A percentile compares a stretch with the other conserved stretches of the same genome.
Conservation (phyloP, 2,329 filamentous ascomycete genomes). For the Phialocephala subalpina region DNA sequence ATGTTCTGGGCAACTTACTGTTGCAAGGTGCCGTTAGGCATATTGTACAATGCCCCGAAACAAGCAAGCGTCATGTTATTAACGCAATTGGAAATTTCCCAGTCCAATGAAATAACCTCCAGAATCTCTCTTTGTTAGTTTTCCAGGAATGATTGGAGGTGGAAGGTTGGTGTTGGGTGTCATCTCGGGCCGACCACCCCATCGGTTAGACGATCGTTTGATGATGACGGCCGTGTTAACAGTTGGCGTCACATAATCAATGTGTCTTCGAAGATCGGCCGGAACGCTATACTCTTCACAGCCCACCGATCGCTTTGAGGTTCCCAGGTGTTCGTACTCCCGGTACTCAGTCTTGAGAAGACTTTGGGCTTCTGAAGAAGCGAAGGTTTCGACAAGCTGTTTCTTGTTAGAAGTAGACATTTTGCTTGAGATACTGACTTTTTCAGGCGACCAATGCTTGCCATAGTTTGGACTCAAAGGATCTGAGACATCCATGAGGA, state of each 20-base stretch:
- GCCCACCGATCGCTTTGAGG: background rate
- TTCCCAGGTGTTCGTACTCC: slow-evolving; percentile 2
- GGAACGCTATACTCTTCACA: slow-evolving; percentile 19
- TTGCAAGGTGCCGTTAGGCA: slow-evolving; percentile 6
- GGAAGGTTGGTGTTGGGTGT: background rate
- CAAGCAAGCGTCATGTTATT: slow-evolving; percentile 2
- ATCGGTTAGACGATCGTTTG: background rate
- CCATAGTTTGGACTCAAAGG: slow-evolving; percentile 11
- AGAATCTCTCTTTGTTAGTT: background rate
- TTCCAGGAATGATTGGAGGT: background rate
- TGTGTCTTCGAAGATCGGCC: slow-evolving; percentile 12
- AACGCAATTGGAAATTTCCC: background rate
- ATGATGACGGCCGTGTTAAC: slow-evolving; percentile 1
- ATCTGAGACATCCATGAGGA: slow-evolving; percentile 14
- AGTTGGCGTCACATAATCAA: slow-evolving; percentile 15
- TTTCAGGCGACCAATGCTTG: slow-evolving; percentile 15
- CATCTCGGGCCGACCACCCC: background rate
- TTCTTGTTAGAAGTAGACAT: slow-evolving; percentile 12
- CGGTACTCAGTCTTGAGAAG: slow-evolving; percentile 18
- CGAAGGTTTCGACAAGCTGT: slow-evolving; percentile 46
- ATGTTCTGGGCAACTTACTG: slow-evolving; percentile 1
- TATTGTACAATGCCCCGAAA: slow-evolving; percentile 9
- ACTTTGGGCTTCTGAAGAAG: slow-evolving; percentile 35
- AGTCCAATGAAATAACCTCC: background rate
- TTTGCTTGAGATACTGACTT: background rate